These are phyloP conservation scores for Cynanchum wilfordii DNA, from an alignment of 257 asterid species.

Conservation along the genomic window DNA sequence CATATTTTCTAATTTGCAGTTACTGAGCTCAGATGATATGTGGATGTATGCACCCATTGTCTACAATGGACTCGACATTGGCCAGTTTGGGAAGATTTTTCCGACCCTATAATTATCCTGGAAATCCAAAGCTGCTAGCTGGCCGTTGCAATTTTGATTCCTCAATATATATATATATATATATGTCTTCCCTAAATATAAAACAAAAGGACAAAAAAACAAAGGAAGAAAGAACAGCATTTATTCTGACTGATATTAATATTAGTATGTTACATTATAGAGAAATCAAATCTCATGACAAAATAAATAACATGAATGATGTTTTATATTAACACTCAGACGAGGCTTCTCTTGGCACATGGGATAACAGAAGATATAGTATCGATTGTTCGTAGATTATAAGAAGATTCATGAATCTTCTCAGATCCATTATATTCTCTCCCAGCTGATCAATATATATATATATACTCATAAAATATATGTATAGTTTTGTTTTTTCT, in stretches of 20 bases:
- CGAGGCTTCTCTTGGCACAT: slow-evolving; percentile 10
- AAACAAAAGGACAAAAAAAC: not conserved
- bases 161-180: not conserved
- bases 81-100: slow-evolving; percentile 42
- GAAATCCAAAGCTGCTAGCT: slow-evolving; percentile 2
- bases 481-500: not conserved
- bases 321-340: slow-evolving; percentile 16
- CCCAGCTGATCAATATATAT: slow-evolving; percentile 2
- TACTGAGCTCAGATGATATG: slow-evolving; percentile 74
- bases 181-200: not conserved
- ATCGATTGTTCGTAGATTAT: slow-evolving; percentile 5
- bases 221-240: not conserved
- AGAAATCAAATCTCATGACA: slow-evolving; percentile 13
- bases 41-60: slow-evolving; percentile 99
- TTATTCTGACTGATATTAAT: slow-evolving; percentile 25
- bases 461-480: not conserved
- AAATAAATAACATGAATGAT: slow-evolving; percentile 18
- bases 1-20: slow-evolving; percentile 28
- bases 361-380: slow-evolving; percentile 3
- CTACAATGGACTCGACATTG: slow-evolving; percentile 80
- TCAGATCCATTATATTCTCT: not conserved
- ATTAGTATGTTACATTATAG: not conserved
- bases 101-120: slow-evolving; percentile 28
- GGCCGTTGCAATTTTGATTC: slow-evolving; percentile 14
- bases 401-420: slow-evolving; percentile 18